Evolutionary conservation across 73 alveolate species (phyloP).

Genomic region (Paramecium sexaurelia): DNA sequence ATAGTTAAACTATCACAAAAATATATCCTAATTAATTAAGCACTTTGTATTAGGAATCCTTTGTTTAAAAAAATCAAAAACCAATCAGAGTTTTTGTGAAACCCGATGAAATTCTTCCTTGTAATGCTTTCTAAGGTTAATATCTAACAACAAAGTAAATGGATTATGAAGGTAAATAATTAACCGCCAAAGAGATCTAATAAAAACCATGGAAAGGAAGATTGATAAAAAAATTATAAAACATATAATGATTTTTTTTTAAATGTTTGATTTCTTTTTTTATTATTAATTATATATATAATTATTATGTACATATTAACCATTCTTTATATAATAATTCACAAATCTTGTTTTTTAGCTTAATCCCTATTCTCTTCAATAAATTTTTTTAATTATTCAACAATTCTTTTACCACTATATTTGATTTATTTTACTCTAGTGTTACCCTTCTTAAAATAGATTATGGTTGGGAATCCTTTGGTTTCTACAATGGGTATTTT

Average conservation of each 20-base stretch:
- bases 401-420: background rate
- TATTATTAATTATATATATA: no score
- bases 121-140: background rate
- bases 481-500: slow-evolving; percentile 80
- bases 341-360: background rate
- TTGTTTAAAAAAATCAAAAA: background rate
- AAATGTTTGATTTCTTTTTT: background rate
- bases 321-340: background rate
- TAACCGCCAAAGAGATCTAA: background rate
- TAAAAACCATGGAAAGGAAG: slow-evolving; percentile 40
- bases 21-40: background rate
- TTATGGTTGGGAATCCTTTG: slow-evolving; percentile 97
- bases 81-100: background rate
- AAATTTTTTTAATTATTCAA: background rate
- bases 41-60: background rate
- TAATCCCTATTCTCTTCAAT: background rate
- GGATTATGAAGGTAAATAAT: background rate
- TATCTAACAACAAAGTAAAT: background rate
- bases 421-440: background rate
- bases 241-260: background rate
- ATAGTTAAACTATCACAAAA: slow-evolving; percentile 2
- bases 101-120: background rate
- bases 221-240: slow-evolving; percentile 40
- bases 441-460: slow-evolving; percentile 72
- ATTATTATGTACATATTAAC: no score